A percentile compares a stretch with the other conserved stretches of the same genome.
phyloP scores from a whole-genome alignment of 1,284 basidiomycete genomes.

The Pseudozyma tsukubaensis region DNA sequence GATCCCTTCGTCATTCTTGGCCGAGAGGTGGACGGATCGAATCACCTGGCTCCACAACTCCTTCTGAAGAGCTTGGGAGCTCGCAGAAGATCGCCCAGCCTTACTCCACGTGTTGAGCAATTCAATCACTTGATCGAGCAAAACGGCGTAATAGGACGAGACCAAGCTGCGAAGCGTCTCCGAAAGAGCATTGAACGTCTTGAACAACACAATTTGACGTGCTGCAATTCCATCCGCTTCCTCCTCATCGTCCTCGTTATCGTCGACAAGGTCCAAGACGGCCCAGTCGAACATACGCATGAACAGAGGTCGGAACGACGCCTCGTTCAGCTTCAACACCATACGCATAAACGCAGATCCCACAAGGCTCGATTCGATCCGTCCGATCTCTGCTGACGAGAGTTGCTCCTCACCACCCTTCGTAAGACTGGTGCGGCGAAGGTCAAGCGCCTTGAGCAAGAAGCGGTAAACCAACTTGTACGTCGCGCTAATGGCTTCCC shows the following conservation, averaged over 20 bases:
- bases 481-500: conserved; percentile 74
- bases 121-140: conserved; percentile 79
- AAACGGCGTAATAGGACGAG: conserved; percentile 68
- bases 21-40: conserved; percentile 77
- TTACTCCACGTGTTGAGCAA: conserved; percentile 72
- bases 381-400: conserved; percentile 69
- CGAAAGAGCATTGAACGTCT: conserved; percentile 55
- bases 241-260: conserved; percentile 51
- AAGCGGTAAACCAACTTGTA: conserved; percentile 82
- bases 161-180: conserved; percentile 58
- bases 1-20: conserved; percentile 83
- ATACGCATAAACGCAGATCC: conserved; percentile 82
- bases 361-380: conserved; percentile 72
- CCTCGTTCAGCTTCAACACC: conserved; percentile 92
- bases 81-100: conserved; percentile 27
- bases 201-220: conserved; percentile 60
- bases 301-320: conserved; percentile 90
- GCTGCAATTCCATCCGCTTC: conserved; percentile 53
- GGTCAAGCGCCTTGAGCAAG: conserved; percentile 83
- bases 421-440: conserved; percentile 70
- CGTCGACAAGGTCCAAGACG: conserved; percentile 74
- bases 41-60: conserved; percentile 78
- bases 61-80: conserved; percentile 13
- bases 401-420: neutral
- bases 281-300: conserved; percentile 95